Evolutionary conservation across 345 rosid genomes (phyloP).

Genomic region (Angophora floribunda): DNA sequence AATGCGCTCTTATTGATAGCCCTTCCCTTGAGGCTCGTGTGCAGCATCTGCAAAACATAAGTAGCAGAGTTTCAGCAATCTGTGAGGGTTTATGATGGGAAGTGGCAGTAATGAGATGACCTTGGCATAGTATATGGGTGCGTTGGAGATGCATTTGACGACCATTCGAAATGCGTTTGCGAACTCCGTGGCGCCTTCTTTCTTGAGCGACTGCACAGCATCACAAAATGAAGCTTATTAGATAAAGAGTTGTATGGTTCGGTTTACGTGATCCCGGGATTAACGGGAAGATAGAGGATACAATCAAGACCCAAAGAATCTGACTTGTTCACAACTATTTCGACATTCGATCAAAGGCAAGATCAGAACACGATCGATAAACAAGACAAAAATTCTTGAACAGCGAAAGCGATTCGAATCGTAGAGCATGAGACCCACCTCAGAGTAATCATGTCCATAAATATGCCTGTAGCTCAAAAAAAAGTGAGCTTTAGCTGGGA

Average conservation of each 20-base stretch:
- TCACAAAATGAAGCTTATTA: background rate
- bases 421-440: constrained; percentile 13
- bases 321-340: background rate
- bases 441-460: constrained; percentile 51
- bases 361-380: background rate
- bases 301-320: background rate
- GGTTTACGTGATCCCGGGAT: background rate
- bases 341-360: background rate
- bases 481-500: constrained; percentile 45
- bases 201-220: constrained; percentile 25
- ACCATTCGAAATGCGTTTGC: constrained; percentile 31
- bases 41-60: constrained; percentile 15
- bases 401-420: background rate
- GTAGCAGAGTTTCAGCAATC: background rate
- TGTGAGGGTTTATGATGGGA: accelerated
- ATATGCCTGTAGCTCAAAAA: constrained; percentile 50
- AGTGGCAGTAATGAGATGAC: constrained; percentile 3
- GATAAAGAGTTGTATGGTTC: background rate
- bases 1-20: constrained; percentile 10
- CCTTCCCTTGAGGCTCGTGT: constrained; percentile 21
- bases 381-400: background rate
- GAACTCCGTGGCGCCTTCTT: constrained; percentile 19
- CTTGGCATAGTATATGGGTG: constrained; percentile 47
- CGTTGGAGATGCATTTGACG: constrained; percentile 37
- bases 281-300: background rate